phyloP scores from a whole-genome alignment of 2,329 filamentous ascomycete species.

The Aspergillus hortae region DNA sequence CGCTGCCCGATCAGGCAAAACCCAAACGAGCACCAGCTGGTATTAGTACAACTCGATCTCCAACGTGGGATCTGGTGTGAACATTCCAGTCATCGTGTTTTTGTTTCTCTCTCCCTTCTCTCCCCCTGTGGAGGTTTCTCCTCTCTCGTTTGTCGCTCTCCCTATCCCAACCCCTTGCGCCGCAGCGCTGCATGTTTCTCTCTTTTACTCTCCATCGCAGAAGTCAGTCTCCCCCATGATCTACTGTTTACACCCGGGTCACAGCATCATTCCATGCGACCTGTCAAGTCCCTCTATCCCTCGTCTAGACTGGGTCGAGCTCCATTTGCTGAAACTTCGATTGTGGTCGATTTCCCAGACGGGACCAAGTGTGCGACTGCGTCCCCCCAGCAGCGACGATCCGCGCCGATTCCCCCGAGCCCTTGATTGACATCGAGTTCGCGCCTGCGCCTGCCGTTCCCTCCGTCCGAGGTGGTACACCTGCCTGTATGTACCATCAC shows the following conservation, averaged over 20 bases:
- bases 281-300: neutral
- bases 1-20: conserved; percentile 23
- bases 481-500: conserved; percentile 40
- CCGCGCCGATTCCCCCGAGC: neutral
- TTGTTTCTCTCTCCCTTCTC: conserved; percentile 3
- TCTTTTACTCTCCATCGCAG: conserved; percentile 20
- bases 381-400: conserved; percentile 2
- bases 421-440: conserved; percentile 1
- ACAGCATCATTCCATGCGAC: neutral
- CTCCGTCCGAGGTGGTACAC: conserved; percentile 15
- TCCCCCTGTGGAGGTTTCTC: conserved; percentile 1
- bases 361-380: neutral
- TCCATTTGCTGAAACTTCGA: no score
- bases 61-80: neutral
- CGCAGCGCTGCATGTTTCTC: conserved; percentile 19
- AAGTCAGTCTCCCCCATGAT: conserved; percentile 3
- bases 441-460: conserved; percentile 4
- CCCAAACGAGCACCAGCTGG: conserved; percentile 17
- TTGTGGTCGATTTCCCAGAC: no score
- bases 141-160: neutral
- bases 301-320: no score
- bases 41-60: conserved; percentile 2
- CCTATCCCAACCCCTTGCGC: conserved; percentile 3
- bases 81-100: conserved; percentile 2
- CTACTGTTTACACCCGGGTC: conserved; percentile 9